These are phyloP conservation scores for Hibiscus tridactylites DNA, from an alignment of 345 rosid species.

Conservation along the genomic window DNA sequence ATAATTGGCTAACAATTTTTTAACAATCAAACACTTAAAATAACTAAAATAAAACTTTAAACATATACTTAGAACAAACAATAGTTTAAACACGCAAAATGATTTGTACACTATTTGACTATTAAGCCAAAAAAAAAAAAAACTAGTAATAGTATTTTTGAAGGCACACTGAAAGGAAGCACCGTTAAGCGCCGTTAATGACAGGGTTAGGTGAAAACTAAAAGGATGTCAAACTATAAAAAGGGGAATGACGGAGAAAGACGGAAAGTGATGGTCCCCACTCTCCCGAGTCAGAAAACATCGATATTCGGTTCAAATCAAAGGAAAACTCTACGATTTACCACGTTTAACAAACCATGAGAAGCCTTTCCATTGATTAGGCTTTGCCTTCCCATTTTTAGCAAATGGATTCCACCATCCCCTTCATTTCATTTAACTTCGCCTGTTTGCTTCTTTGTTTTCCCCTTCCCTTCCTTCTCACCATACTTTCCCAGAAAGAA, in stretches of 20 bases:
- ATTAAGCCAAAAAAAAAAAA: too few relatives aligned
- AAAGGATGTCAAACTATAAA: background rate
- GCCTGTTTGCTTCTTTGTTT: background rate
- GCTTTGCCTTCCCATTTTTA: constrained; percentile 1
- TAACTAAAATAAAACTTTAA: too few relatives aligned
- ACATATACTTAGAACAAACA: too few relatives aligned
- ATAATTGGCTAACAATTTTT: too few relatives aligned
- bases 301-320: background rate
- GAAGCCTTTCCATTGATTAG: constrained; percentile 6
- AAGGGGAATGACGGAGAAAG: background rate
- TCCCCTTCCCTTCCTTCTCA: background rate
- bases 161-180: background rate
- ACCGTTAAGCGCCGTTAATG: background rate
- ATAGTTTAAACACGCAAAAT: too few relatives aligned
- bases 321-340: background rate
- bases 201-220: background rate
- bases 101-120: too few relatives aligned
- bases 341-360: constrained; percentile 4
- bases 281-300: background rate
- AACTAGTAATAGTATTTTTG: too few relatives aligned
- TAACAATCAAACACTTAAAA: too few relatives aligned
- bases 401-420: constrained; percentile 8
- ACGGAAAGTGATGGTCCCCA: constrained; percentile 6
- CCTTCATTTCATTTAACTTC: constrained; percentile 1
- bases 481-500: background rate